Percentiles rank a stretch among this genome's conserved stretches.
These are phyloP conservation scores for Tolypocladium inflatum DNA, from an alignment of 2,329 filamentous ascomycete species.

Conservation along the genomic window DNA sequence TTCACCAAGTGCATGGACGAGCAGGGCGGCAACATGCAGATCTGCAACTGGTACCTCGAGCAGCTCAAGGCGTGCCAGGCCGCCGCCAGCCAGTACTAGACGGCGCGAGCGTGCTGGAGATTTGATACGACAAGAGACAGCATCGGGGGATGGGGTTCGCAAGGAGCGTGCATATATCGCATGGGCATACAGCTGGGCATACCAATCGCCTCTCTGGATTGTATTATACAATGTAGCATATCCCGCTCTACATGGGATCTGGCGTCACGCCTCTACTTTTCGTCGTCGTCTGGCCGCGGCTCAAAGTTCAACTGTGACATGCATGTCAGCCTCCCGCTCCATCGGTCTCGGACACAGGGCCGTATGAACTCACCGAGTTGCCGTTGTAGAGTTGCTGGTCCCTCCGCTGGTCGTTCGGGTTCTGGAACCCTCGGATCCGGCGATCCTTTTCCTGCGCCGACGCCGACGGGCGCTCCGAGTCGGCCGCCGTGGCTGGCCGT, in stretches of 20 bases:
- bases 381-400: constrained; percentile 80
- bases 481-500: background rate
- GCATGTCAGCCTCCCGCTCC: constrained; percentile 7
- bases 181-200: background rate
- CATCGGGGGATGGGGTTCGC: background rate
- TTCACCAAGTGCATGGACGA: constrained; percentile 98
- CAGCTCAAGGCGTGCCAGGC: constrained; percentile 87
- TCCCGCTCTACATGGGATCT: constrained; percentile 12
- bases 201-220: constrained; percentile 5
- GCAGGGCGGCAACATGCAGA: constrained; percentile 84
- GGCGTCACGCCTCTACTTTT: constrained; percentile 10
- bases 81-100: constrained; percentile 63
- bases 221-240: constrained; percentile 18
- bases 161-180: background rate
- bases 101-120: background rate
- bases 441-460: constrained; percentile 11
- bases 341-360: background rate
- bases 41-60: constrained; percentile 97
- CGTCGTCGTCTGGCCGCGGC: constrained; percentile 51
- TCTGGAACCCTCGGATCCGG: constrained; percentile 22
- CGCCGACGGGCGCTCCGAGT: constrained; percentile 2
- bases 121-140: background rate
- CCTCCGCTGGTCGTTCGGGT: constrained; percentile 42
- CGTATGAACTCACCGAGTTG: constrained; percentile 57
- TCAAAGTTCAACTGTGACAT: constrained; percentile 54